Percentiles rank a stretch among this genome's conserved stretches.
Conservation (phyloP, 148 eudicot species). For the Rhododendron molle region DNA sequence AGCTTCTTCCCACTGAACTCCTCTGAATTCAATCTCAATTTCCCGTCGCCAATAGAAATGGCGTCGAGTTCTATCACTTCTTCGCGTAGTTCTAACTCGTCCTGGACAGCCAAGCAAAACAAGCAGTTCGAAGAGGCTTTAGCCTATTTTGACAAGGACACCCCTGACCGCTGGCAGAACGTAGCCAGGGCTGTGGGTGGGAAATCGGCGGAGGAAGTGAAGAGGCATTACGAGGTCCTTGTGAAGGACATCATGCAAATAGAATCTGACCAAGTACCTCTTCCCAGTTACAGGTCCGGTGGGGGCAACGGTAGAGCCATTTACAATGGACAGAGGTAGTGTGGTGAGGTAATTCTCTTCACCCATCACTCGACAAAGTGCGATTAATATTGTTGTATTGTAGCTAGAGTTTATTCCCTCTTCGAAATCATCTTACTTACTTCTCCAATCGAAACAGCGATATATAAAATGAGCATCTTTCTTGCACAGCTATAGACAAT, state of each 20-base stretch:
- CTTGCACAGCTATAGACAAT: neutral
- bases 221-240: constrained; percentile 51
- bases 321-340: constrained; percentile 32
- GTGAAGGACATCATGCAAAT: constrained; percentile 45
- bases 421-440: neutral
- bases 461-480: neutral
- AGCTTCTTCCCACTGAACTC: neutral
- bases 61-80: constrained; percentile 37
- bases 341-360: constrained; percentile 7
- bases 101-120: constrained; percentile 57
- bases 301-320: constrained; percentile 22
- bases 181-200: constrained; percentile 55
- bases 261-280: constrained; percentile 45
- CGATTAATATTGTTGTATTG: neutral
- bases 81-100: constrained; percentile 31
- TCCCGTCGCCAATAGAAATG: constrained; percentile 22
- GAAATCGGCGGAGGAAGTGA: constrained; percentile 56
- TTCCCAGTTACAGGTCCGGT: constrained; percentile 44
- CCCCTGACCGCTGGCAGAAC: constrained; percentile 69
- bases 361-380: neutral
- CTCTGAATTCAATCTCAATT: neutral
- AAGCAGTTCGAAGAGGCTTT: constrained; percentile 63
- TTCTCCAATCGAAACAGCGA: neutral
- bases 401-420: neutral
- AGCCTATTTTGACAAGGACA: constrained; percentile 53